Percentiles rank a stretch among this genome's conserved stretches.
Conservation (phyloP, 345 rosid species). For the Rhodomyrtus tomentosa region DNA sequence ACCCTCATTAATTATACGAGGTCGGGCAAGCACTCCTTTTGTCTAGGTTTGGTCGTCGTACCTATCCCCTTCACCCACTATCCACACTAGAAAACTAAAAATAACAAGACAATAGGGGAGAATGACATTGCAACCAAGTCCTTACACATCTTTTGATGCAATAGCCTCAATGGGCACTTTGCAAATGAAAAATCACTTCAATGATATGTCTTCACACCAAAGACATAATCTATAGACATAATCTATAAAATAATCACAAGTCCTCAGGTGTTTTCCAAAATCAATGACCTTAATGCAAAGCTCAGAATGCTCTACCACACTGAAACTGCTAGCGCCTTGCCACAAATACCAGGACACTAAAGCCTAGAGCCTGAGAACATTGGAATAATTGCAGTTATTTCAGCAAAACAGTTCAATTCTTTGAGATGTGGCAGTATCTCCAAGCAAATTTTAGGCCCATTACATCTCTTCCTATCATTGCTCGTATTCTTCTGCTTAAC, state of each 20-base stretch:
- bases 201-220: not conserved
- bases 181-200: not conserved
- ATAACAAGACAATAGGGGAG: not conserved
- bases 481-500: not conserved
- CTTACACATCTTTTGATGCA: not conserved
- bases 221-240: not conserved
- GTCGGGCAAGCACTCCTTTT: not conserved
- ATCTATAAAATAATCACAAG: not conserved
- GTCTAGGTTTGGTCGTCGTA: not conserved
- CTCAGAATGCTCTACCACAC: not conserved
- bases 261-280: not conserved
- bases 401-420: not conserved
- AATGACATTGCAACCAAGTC: not conserved
- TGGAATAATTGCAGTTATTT: not conserved
- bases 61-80: not conserved
- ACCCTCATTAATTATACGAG: not conserved
- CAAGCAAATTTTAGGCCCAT: not conserved
- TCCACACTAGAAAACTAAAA: not conserved
- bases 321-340: not conserved
- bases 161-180: not conserved
- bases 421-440: not conserved
- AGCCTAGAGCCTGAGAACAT: not conserved
- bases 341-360: not conserved
- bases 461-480: not conserved
- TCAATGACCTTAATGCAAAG: not conserved